A percentile compares a stretch with the other conserved stretches of the same genome.
Conservation (phyloP, 2,329 filamentous ascomycete species). For the Neoscytalidium dimidiatum region DNA sequence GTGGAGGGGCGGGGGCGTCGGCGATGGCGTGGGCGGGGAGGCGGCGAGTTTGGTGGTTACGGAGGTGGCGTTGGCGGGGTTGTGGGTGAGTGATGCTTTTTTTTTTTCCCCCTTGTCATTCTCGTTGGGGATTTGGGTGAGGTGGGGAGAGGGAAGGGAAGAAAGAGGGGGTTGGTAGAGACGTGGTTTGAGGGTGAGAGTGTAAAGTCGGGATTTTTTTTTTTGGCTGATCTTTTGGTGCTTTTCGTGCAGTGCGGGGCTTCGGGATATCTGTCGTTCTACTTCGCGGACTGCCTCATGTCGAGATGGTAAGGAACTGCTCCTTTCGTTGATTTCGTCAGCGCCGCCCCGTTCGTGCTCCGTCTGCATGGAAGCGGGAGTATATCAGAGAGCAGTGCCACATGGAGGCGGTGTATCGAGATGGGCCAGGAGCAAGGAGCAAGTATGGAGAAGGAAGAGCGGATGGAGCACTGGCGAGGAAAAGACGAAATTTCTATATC, state of each 20-base stretch:
- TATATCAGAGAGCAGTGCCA: too few relatives aligned
- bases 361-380: too few relatives aligned
- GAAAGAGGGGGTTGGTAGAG: background rate
- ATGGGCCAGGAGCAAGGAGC: too few relatives aligned
- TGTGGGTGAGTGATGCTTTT: slow-evolving; percentile 62
- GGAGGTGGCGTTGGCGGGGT: slow-evolving; percentile 70
- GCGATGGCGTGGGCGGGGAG: slow-evolving; percentile 20
- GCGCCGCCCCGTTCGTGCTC: background rate
- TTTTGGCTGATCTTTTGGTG: background rate
- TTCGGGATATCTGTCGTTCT: slow-evolving; percentile 77
- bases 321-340: background rate
- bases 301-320: slow-evolving; percentile 66
- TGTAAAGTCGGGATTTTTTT: background rate
- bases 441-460: background rate
- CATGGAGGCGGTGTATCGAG: too few relatives aligned
- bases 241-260: slow-evolving; percentile 63
- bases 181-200: background rate
- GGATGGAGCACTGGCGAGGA: background rate
- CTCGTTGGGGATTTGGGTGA: background rate
- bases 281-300: slow-evolving; percentile 84
- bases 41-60: slow-evolving; percentile 38
- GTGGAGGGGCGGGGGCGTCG: slow-evolving; percentile 42
- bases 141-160: background rate
- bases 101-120: background rate
- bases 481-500: background rate